Base-by-base conservation (phyloP, 345 rosid genomes). In the Eucalyptus leucophloia region DNA sequence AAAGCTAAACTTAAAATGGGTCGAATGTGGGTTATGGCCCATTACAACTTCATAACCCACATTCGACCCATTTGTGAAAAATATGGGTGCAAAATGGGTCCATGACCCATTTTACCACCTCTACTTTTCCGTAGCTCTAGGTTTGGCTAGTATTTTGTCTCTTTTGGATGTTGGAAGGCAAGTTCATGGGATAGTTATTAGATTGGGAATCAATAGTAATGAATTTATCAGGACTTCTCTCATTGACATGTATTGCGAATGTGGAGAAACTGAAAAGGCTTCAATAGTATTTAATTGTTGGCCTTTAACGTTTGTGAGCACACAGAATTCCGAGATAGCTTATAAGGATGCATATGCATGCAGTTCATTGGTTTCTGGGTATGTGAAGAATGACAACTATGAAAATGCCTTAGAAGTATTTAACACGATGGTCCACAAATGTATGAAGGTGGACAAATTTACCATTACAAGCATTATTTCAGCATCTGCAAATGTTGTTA, bases 291-390 rank as follows among this genome's bases (percentile, higher is more conserved):
- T 92, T 37, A 44, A 77, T 45, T 88, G 87, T 72, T 77, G 88
- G 65, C 88, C 90, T 26, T 9, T n/a, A 87, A 80, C 51, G 45
- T 90, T 49, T 50, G 44, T 32, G 81, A 92, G 89, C 69, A 82
- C 32, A 23, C 14, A 19, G 44, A 88, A 88, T 88, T 49, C 50
- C 42, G 86, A 81, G 47, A 62, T 54, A 87, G 88, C 58, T 65
- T 40, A 47, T 49, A 49, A 54, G 32, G 91, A 91, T 72, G 56
- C 91, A 62, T 44, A 87, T 86, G 90, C 91, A 67, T 88, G 92
- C 92, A 93, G 95, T 87, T 92, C 94, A 6, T 90, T 95, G 92
- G 89, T 95, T 89, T 93, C 95, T 88, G 96, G 95, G n/a, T 95
- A 90, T 87, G 93, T 94, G 85, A 91, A 85, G 50, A 92, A 92